Conservation (phyloP, 148 eudicot genomes). For the Rhododendron griersonianum region DNA sequence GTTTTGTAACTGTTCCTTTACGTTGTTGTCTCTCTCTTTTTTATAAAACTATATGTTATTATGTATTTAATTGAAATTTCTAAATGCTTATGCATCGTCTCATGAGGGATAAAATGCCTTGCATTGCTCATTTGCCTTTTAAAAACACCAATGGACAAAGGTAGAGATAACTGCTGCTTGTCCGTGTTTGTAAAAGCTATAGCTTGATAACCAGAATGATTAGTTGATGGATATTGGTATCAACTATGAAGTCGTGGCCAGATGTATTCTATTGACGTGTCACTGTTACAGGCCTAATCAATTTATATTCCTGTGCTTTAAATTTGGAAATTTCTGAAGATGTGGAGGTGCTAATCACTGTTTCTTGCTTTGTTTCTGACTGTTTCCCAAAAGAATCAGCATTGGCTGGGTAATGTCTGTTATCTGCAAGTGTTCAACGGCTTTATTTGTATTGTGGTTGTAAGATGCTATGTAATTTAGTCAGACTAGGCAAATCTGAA, state of each 20-base stretch:
- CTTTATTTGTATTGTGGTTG: background rate
- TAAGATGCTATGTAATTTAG: background rate
- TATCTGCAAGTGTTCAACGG: background rate
- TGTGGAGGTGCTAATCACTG: background rate
- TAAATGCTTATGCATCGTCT: background rate
- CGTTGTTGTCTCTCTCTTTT: background rate
- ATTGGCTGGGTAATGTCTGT: background rate
- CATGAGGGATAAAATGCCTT: background rate
- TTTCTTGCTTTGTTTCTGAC: constrained; percentile 3
- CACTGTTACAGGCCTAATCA: background rate
- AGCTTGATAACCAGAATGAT: background rate
- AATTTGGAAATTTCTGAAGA: background rate
- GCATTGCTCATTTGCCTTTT: background rate
- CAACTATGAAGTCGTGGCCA: background rate
- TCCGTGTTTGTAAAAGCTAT: background rate
- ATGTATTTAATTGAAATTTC: background rate
- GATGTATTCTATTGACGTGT: background rate
- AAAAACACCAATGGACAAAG: background rate
- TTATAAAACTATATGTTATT: background rate
- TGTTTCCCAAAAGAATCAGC: background rate
- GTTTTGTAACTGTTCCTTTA: background rate
- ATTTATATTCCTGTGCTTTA: background rate
- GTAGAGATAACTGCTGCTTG: background rate
- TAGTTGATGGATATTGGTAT: background rate
- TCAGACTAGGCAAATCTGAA: background rate